A percentile compares a stretch with the other conserved stretches of the same genome.
phyloP scores from a whole-genome alignment of 1,139 yeast species.

The Scheffersomyces segobiensis region DNA sequence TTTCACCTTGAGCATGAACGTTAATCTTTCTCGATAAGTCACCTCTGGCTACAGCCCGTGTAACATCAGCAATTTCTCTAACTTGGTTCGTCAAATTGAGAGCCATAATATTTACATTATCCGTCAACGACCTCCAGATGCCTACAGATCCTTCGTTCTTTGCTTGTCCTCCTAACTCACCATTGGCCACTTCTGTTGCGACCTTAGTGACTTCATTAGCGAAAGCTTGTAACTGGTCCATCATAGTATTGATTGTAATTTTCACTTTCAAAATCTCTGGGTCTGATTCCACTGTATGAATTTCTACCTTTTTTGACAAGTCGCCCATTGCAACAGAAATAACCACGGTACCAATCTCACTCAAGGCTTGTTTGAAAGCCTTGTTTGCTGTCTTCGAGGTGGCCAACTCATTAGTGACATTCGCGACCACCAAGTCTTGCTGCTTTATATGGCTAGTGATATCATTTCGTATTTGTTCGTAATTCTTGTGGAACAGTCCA shows the following conservation, averaged over 20 bases:
- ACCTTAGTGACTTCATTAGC: slow-evolving; percentile 83
- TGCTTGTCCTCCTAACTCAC: slow-evolving; percentile 87
- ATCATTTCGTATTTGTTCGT: slow-evolving; percentile 34
- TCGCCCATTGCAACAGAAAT: slow-evolving; percentile 87
- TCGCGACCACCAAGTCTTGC: slow-evolving; percentile 32
- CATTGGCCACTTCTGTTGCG: slow-evolving; percentile 88
- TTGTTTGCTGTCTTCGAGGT: slow-evolving; percentile 65
- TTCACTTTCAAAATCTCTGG: slow-evolving; percentile 77
- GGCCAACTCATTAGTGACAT: slow-evolving; percentile 43
- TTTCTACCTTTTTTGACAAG: slow-evolving; percentile 70
- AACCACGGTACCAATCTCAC: slow-evolving; percentile 80
- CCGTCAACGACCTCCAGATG: slow-evolving; percentile 82
- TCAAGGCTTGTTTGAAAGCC: slow-evolving; percentile 73
- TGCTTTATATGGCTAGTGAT: slow-evolving; percentile 29
- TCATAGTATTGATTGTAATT: slow-evolving; percentile 81
- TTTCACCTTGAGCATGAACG: slow-evolving; percentile 85
- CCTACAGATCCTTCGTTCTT: slow-evolving; percentile 82
- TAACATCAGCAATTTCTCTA: slow-evolving; percentile 86
- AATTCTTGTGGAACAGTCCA: slow-evolving; percentile 30
- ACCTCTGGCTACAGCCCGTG: slow-evolving; percentile 81
- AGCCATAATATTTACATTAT: slow-evolving; percentile 87
- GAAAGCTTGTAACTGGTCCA: slow-evolving; percentile 82
- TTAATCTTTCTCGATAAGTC: slow-evolving; percentile 75
- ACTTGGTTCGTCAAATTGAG: slow-evolving; percentile 79
- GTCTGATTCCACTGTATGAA: slow-evolving; percentile 71